These are phyloP conservation scores for Aspergillus bridgeri DNA, from an alignment of 495 filamentous ascomycete species.

Conservation along the genomic window DNA sequence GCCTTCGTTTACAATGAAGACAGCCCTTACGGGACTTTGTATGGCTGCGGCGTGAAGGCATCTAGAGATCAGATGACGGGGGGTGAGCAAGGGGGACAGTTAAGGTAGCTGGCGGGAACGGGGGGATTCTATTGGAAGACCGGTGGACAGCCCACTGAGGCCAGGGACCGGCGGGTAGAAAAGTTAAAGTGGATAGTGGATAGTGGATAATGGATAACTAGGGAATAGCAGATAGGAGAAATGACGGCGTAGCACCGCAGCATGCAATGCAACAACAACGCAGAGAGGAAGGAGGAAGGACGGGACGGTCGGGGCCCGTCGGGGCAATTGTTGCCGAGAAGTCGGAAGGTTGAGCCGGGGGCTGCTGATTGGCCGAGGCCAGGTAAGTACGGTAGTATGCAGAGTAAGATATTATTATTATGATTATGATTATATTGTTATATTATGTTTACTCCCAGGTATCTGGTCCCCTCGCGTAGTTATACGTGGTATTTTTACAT, in stretches of 20 bases:
- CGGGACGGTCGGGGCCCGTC: too few relatives aligned
- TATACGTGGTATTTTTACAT: too few relatives aligned
- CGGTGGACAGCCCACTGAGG: background rate
- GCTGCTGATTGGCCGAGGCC: too few relatives aligned
- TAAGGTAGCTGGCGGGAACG: background rate
- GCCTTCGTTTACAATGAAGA: slow-evolving; percentile 25
- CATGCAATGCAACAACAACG: too few relatives aligned
- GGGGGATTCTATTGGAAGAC: background rate
- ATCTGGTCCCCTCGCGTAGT: too few relatives aligned
- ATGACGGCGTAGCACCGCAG: background rate
- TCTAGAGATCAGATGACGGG: background rate
- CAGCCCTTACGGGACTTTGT: slow-evolving; percentile 29
- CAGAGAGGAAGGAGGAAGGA: too few relatives aligned
- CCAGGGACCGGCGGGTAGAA: background rate
- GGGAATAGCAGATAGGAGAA: background rate
- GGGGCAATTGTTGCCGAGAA: too few relatives aligned
- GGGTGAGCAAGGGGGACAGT: background rate
- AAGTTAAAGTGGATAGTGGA: background rate
- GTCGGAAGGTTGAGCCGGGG: background rate
- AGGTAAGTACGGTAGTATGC: too few relatives aligned
- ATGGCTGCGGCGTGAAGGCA: slow-evolving; percentile 29
- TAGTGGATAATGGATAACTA: too few relatives aligned
- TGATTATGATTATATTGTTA: too few relatives aligned
- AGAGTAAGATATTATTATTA: too few relatives aligned
- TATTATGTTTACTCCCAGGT: too few relatives aligned